Base-by-base conservation (phyloP, 2,329 filamentous ascomycete species). In the Colletotrichum sublineola region DNA sequence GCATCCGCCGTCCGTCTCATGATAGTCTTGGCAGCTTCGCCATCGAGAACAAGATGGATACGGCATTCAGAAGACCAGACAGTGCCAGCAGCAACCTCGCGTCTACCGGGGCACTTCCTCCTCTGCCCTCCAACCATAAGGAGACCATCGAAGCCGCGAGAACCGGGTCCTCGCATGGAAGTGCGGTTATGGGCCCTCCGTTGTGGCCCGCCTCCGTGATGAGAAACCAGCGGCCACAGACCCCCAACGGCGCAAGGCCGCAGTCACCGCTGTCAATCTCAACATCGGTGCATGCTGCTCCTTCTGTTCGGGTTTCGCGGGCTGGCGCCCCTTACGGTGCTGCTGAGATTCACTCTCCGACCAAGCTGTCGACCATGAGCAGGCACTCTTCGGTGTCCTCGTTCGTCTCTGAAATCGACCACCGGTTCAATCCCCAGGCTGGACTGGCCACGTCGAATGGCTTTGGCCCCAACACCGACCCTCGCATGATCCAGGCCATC, bases 401-500 rank as follows among this genome's bases (percentile, higher is more conserved):
- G 0, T 99, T 99, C 79, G 94, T 91, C 7, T 98, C 96, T 0
- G 96, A 99, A 82, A 85, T 99, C 29, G 96, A 99, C 78, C 91
- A 92, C 72, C 90, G 96, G 52, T 98, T 99, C 86, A 95, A 97
- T 79, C 92, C 94, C 68, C 81, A 79, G 14, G 83, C 88, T 69
- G 88, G 88, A 63, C 85, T 88, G 80, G 67, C 50, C 20, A 66
- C 61, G 84, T 84, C 56, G 8, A 82, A 84, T 58, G 92, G 91
- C 18, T 88, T 96, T 73, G 89, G 90, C 12, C 86, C 91, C 29
- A 89, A 89, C 74, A 97, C 95, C 6, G 96, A 99, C 83, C 96
- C 96, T 74, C 93, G 96, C 77, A 98, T 99, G 95, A 98, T 99
- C 76, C 95, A 98, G 84, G 96, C 96, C 61, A 98, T 99, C 75